Evolutionary conservation across 139 green algal genomes (phyloP).

Genomic region (Coelastrella sp.): DNA sequence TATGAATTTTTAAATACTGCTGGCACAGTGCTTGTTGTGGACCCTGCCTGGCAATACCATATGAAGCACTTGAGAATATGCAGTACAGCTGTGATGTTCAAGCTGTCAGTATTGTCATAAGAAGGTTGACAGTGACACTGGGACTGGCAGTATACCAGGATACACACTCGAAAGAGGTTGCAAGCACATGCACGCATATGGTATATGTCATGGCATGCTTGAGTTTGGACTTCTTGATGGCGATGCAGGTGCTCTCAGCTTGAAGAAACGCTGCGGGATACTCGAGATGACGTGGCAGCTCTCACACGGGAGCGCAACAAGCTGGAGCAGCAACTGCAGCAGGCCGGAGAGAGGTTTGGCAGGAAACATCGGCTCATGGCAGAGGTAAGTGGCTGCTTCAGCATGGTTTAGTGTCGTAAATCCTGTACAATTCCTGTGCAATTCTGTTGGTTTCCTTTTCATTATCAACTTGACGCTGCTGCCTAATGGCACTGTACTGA

Average conservation of each 20-base stretch:
- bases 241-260: constrained; percentile 31
- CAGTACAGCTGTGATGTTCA: background rate
- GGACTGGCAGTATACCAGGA: background rate
- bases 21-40: background rate
- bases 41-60: too few relatives aligned
- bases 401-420: too few relatives aligned
- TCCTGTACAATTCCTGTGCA: too few relatives aligned
- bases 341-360: background rate
- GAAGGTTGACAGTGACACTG: background rate
- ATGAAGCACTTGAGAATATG: background rate
- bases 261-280: background rate
- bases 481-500: too few relatives aligned
- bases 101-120: background rate
- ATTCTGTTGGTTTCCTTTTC: too few relatives aligned
- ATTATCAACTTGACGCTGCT: too few relatives aligned
- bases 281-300: background rate
- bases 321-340: constrained; percentile 21
- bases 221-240: too few relatives aligned
- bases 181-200: background rate
- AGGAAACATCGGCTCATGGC: constrained; percentile 39
- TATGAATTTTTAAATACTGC: background rate
- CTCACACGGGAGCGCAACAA: background rate
- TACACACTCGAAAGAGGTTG: too few relatives aligned
- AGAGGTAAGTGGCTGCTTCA: background rate
- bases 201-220: background rate